Conservation (phyloP, 2,329 filamentous ascomycete species). For the Penicillium sp. region DNA sequence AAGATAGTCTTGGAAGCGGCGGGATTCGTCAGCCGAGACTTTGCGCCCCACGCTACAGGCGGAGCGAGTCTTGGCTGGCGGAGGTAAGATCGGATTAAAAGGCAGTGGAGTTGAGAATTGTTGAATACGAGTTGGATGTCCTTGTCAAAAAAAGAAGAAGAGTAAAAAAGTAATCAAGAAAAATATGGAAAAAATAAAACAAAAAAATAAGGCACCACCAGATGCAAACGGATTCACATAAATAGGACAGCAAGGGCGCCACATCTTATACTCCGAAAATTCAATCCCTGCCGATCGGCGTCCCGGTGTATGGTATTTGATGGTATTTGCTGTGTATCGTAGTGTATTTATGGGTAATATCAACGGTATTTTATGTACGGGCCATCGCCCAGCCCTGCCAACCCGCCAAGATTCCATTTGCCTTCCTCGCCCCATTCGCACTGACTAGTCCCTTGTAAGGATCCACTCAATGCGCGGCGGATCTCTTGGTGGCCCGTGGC, state of each 20-base stretch:
- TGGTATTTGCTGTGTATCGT: no score
- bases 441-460: not conserved
- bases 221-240: not conserved
- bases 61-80: conserved; percentile 29
- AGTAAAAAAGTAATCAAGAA: not conserved
- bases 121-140: no score
- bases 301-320: not conserved
- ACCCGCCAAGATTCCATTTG: conserved; percentile 12
- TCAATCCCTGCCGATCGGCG: not conserved
- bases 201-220: not conserved
- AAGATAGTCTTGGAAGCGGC: conserved; percentile 20
- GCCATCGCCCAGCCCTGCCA: conserved; percentile 24
- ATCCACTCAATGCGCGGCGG: not conserved
- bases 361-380: no score
- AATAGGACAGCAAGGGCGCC: not conserved
- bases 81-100: conserved; percentile 2
- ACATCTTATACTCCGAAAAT: not conserved
- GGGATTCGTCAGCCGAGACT: conserved; percentile 34
- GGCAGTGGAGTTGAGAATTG: not conserved
- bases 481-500: not conserved
- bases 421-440: not conserved
- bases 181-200: not conserved
- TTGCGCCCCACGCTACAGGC: conserved; percentile 27
- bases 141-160: no score
- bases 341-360: no score